phyloP scores from a whole-genome alignment of 2,329 filamentous ascomycete genomes.

The Emericellopsis atlantica region DNA sequence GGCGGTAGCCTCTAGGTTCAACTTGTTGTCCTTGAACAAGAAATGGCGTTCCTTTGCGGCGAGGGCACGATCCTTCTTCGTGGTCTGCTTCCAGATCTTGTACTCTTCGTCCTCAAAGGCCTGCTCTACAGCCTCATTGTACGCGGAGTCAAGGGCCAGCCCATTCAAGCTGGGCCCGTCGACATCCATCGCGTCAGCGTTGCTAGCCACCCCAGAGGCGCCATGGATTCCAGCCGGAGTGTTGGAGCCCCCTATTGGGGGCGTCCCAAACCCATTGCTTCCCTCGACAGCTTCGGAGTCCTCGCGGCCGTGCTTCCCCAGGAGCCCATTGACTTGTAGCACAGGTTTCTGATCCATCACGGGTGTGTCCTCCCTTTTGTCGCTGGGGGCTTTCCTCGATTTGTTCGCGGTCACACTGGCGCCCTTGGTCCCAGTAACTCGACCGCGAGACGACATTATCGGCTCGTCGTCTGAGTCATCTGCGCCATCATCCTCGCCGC shows the following conservation, averaged over 20 bases:
- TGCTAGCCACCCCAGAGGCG: constrained; percentile 53
- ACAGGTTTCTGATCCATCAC: constrained; percentile 62
- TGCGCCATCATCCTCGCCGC: constrained; percentile 66
- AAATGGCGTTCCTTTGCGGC: constrained; percentile 77
- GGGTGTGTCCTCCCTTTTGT: constrained; percentile 69
- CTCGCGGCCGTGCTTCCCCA: constrained; percentile 45
- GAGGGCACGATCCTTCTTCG: constrained; percentile 84
- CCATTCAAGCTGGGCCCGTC: constrained; percentile 63
- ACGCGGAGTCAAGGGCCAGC: constrained; percentile 48
- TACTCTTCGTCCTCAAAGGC: constrained; percentile 86
- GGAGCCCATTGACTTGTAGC: constrained; percentile 51
- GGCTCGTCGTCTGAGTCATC: constrained; percentile 96
- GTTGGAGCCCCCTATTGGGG: constrained; percentile 59
- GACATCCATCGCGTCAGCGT: constrained; percentile 76
- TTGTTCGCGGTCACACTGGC: constrained; percentile 40
- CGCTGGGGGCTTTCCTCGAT: constrained; percentile 60
- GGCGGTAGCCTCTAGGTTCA: constrained; percentile 82
- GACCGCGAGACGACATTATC: constrained; percentile 92
- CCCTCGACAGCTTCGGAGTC: constrained; percentile 73
- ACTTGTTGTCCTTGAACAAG: constrained; percentile 71
- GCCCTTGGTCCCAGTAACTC: constrained; percentile 69
- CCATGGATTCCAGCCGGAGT: constrained; percentile 67
- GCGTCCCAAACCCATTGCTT: constrained; percentile 78
- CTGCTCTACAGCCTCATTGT: constrained; percentile 59
- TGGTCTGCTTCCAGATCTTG: constrained; percentile 97